phyloP scores from a whole-genome alignment of 140 eudicot species.

The Eryngium alpinum region DNA sequence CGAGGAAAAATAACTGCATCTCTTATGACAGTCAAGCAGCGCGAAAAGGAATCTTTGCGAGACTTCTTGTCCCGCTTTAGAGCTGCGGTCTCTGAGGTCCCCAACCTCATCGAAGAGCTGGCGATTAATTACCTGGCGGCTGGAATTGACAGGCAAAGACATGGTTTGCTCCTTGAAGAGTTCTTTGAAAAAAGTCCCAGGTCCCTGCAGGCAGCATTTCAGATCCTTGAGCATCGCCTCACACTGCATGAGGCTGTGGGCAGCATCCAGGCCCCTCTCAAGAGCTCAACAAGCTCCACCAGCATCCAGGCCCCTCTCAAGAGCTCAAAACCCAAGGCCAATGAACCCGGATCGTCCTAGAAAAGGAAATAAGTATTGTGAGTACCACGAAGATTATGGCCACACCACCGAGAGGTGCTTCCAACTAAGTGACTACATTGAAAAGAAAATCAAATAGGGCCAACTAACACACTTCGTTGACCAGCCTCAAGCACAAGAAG shows the following conservation, averaged over 20 bases:
- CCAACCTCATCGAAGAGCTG: neutral
- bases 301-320: too few relatives aligned
- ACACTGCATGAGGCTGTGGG: neutral
- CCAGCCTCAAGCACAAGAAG: fast-evolving
- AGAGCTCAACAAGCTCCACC: too few relatives aligned
- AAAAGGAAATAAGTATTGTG: neutral
- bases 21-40: neutral
- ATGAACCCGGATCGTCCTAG: neutral
- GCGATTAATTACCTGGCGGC: neutral
- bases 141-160: neutral
- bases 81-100: neutral
- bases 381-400: neutral
- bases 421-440: neutral
- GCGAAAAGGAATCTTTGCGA: neutral
- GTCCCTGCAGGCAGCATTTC: neutral
- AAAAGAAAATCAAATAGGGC: neutral
- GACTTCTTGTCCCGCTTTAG: neutral
- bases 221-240: neutral
- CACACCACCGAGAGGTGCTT: neutral
- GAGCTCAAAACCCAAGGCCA: neutral
- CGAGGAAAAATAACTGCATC: neutral
- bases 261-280: neutral
- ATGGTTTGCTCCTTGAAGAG: neutral
- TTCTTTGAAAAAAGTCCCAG: neutral
- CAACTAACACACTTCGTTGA: neutral